Percentiles rank a stretch among this genome's conserved stretches.
Conservation (phyloP, 106 monocot genomes). For the Dendrobium catenatum region DNA sequence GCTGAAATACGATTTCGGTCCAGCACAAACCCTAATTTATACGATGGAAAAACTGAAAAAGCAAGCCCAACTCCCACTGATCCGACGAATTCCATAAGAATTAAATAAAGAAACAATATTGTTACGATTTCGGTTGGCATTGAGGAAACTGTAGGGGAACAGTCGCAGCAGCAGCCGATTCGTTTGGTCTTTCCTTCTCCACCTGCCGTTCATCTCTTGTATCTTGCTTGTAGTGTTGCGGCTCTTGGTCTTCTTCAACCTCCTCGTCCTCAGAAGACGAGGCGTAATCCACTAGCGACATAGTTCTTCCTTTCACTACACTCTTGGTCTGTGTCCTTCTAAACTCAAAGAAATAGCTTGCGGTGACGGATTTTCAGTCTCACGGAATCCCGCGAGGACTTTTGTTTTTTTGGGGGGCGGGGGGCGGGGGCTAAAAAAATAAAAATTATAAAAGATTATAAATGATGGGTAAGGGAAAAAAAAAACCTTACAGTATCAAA, state of each 20-base stretch:
- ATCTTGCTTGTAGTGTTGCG: not conserved
- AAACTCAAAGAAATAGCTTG: not conserved
- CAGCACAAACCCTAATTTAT: not conserved
- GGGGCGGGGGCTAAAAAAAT: too few relatives aligned
- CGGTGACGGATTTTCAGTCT: not conserved
- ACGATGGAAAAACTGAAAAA: not conserved
- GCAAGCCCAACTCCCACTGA: not conserved
- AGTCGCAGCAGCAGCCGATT: not conserved
- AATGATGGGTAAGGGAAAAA: too few relatives aligned
- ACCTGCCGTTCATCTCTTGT: not conserved
- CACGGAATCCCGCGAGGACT: too few relatives aligned
- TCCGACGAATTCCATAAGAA: not conserved
- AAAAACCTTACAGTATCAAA: too few relatives aligned
- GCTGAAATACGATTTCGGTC: not conserved
- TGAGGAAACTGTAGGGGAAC: not conserved
- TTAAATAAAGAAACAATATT: not conserved
- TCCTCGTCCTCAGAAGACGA: slow-evolving; percentile 6
- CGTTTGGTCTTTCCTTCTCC: not conserved
- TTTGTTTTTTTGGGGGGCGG: too few relatives aligned
- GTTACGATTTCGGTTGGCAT: slow-evolving; percentile 1
- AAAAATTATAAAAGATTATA: too few relatives aligned
- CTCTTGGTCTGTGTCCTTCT: not conserved
- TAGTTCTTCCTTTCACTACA: not conserved
- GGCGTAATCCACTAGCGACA: slow-evolving; percentile 8
- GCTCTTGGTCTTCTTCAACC: not conserved